Evolutionary conservation across 2,329 filamentous ascomycete species (phyloP), one percentile per base, ranked within the genome.

Genomic region (Botrytis medusae): DNA sequence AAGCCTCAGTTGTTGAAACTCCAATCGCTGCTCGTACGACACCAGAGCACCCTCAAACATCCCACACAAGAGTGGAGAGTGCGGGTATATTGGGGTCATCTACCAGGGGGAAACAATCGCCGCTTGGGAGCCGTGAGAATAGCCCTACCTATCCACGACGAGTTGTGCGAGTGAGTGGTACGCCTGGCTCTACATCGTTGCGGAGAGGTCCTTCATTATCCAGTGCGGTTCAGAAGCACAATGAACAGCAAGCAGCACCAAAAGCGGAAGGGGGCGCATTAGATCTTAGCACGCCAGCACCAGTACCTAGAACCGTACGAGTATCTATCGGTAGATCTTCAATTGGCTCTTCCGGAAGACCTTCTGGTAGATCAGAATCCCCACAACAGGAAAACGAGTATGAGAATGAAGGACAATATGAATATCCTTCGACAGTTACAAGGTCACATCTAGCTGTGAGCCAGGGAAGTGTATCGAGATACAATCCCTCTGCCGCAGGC

Each of bases 381-480:
- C 76, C 64, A 40, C 72, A 75, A 20, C 72, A 77, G 62, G 69
- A 75, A 40, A 77, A 79, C 32, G 77, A 76, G n/a, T 69, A 68
- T 14, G 79, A 74, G 25, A 67, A 65, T 37, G 78, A 75, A 10
- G 74, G 75, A 10, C 65, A 9, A 48, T 74, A 79, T 64, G 81
- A 81, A 72, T 76, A 81, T 70, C 80, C 87, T 6, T 84, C 84
- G 32, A 89, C 87, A 5, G 83, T 83, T 22, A 83, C 84, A 10
- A 85, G 86, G 22, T 83, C 86, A n/a, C 82, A 85, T 32, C 80
- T 84, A 37, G 83, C 85, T 64, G 78, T 83, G 32, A 85, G 83
- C 74, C 84, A 86, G 64, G 86, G 86, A 54, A 90, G 87, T 77
- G 85, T 86, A 71, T 87, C 87, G 67, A 85, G 87, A 79, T 85